A percentile compares a stretch with the other conserved stretches of the same genome.
phyloP scores from a whole-genome alignment of 345 rosid genomes.

The Ricinus communis region DNA sequence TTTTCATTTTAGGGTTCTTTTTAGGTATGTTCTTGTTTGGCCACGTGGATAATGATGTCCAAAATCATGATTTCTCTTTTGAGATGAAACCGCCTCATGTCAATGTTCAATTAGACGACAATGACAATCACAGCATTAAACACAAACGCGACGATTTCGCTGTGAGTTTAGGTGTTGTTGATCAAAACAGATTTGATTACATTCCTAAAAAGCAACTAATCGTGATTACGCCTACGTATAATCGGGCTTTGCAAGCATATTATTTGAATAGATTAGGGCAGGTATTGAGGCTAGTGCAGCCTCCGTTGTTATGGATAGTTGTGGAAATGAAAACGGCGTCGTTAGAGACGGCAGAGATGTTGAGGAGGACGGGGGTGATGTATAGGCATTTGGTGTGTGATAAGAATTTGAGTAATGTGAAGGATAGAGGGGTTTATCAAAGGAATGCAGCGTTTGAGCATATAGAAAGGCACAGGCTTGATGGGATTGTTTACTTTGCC shows the following conservation, averaged over 20 bases:
- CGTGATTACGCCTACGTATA: constrained; percentile 83
- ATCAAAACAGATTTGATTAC: constrained; percentile 28
- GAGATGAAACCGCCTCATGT: constrained; percentile 64
- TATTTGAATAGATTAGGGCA: constrained; percentile 75
- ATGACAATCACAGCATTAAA: constrained; percentile 3
- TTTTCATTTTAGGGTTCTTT: constrained; percentile 63
- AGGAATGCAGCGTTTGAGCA: constrained; percentile 77
- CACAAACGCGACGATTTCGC: constrained; percentile 12
- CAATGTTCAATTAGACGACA: constrained; percentile 42
- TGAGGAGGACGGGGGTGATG: constrained; percentile 85
- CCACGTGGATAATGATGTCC: constrained; percentile 45
- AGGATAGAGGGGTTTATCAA: constrained; percentile 78
- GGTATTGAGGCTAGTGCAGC: constrained; percentile 65
- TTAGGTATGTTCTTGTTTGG: constrained; percentile 66
- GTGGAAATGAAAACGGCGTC: constrained; percentile 72
- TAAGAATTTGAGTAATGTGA: constrained; percentile 49
- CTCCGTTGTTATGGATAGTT: constrained; percentile 89
- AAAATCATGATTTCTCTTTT: constrained; percentile 48
- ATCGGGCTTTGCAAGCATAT: constrained; percentile 75
- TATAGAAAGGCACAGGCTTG: constrained; percentile 69
- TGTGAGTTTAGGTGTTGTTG: constrained; percentile 7
- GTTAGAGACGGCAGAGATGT: constrained; percentile 71
- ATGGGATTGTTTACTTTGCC: constrained; percentile 85
- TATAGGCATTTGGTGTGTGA: constrained; percentile 73
- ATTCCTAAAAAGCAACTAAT: constrained; percentile 66